Conservation (phyloP, 2,329 filamentous ascomycete genomes). For the Arthrobotrys sphaeroides region DNA sequence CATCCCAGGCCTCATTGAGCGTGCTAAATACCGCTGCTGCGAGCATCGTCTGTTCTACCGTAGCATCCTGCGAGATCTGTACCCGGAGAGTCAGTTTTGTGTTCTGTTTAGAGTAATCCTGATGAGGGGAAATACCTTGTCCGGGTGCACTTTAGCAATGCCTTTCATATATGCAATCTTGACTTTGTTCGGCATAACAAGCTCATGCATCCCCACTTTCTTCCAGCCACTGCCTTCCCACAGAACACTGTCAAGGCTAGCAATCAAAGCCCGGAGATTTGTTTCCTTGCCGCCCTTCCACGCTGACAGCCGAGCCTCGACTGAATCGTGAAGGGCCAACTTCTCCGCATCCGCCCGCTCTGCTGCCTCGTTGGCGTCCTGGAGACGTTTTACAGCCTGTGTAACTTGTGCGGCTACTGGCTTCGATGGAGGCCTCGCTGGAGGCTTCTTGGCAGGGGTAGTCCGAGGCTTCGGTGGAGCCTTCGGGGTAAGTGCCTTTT, state of each 20-base stretch:
- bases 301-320: constrained; percentile 78
- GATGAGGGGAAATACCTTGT: constrained; percentile 75
- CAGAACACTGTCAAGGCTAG: constrained; percentile 85
- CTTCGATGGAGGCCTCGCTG: constrained; percentile 61
- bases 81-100: background rate
- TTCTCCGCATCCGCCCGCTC: constrained; percentile 91
- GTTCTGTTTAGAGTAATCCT: background rate
- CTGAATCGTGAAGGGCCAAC: constrained; percentile 84
- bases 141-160: constrained; percentile 96
- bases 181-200: constrained; percentile 92
- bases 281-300: constrained; percentile 95
- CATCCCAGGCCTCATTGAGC: constrained; percentile 77
- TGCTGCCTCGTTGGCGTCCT: constrained; percentile 83
- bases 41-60: constrained; percentile 73
- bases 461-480: constrained; percentile 65
- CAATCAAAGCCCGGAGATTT: constrained; percentile 86
- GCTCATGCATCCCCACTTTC: constrained; percentile 91
- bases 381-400: constrained; percentile 82
- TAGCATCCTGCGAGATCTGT: constrained; percentile 72
- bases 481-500: constrained; percentile 81
- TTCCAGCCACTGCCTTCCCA: constrained; percentile 97
- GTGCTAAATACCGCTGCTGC: constrained; percentile 73
- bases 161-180: constrained; percentile 99
- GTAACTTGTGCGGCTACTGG: constrained; percentile 66
- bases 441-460: constrained; percentile 60